A percentile compares a stretch with the other conserved stretches of the same genome.
These are phyloP conservation scores for Naganishia vishniacii DNA, from an alignment of 768 basidiomycete genomes.

Conservation along the genomic window DNA sequence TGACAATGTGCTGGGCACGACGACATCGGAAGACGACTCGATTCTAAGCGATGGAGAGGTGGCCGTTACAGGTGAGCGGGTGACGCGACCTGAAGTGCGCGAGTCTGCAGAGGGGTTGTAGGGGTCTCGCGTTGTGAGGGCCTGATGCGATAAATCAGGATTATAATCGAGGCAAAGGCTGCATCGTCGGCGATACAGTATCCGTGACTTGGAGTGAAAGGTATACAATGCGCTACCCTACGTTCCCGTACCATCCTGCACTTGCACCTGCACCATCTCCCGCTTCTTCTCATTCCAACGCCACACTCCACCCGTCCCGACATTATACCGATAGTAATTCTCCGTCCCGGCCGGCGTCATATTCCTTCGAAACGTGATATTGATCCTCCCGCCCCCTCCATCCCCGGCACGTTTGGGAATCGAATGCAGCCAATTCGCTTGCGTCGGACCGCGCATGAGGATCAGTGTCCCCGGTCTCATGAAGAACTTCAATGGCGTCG, in stretches of 20 bases:
- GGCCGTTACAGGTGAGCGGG: conserved; percentile 1
- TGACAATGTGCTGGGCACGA: conserved; percentile 1
- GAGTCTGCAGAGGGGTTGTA: conserved; percentile 9
- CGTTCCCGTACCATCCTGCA: too few relatives aligned
- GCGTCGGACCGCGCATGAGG: conserved; percentile 46
- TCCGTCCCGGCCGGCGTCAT: conserved; percentile 43
- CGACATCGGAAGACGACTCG: conserved; percentile 18
- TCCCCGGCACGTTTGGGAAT: conserved; percentile 44
- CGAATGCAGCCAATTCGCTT: conserved; percentile 46
- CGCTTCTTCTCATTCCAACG: conserved; percentile 18
- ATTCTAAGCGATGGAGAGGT: conserved; percentile 15
- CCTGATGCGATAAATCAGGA: too few relatives aligned
- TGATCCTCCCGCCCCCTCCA: conserved; percentile 41
- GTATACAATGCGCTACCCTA: too few relatives aligned
- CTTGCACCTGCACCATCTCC: conserved; percentile 16
- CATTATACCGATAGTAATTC: conserved; percentile 46
- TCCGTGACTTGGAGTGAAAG: too few relatives aligned
- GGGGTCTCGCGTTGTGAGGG: too few relatives aligned
- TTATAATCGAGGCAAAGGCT: too few relatives aligned
- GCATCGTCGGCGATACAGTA: too few relatives aligned
- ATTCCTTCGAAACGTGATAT: conserved; percentile 48
- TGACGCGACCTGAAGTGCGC: conserved; percentile 1
- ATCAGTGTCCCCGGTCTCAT: conserved; percentile 44
- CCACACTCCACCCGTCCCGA: conserved; percentile 30
- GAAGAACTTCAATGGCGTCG: conserved; percentile 34